These are phyloP conservation scores for Apophysomyces sp. DNA, from an alignment of 371 early-diverging fungal species.

Conservation along the genomic window DNA sequence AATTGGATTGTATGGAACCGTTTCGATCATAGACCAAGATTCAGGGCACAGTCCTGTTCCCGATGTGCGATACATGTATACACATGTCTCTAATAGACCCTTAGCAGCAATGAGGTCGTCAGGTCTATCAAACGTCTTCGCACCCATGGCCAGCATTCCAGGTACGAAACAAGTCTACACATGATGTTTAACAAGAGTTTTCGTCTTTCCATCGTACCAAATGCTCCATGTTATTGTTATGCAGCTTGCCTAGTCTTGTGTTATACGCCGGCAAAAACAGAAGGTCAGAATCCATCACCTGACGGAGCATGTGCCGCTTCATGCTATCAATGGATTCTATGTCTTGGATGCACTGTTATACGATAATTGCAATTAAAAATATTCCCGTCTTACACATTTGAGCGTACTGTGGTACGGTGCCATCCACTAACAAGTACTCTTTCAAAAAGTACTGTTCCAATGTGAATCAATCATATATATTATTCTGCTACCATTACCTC, in stretches of 20 bases:
- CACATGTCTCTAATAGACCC: conserved; percentile 59
- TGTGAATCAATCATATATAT: background rate
- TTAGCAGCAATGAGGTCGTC: conserved; percentile 45
- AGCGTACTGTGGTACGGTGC: conserved; percentile 46
- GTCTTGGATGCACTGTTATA: conserved; percentile 24
- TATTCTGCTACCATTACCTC: conserved; percentile 32
- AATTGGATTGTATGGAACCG: conserved; percentile 19
- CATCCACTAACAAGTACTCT: conserved; percentile 61
- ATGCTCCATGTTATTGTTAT: conserved; percentile 51
- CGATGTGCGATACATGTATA: conserved; percentile 55
- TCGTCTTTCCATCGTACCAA: conserved; percentile 25
- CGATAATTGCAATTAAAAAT: conserved; percentile 4
- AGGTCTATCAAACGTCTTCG: conserved; percentile 48
- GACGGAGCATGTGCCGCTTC: conserved; percentile 50
- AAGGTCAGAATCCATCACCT: conserved; percentile 41
- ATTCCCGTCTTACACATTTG: conserved; percentile 52
- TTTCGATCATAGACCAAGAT: conserved; percentile 23
- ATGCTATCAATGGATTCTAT: conserved; percentile 44
- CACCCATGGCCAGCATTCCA: conserved; percentile 72
- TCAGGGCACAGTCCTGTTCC: conserved; percentile 63
- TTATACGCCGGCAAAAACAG: conserved; percentile 42
- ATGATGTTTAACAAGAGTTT: conserved; percentile 2
- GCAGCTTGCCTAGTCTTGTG: conserved; percentile 17
- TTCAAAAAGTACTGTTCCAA: conserved; percentile 68
- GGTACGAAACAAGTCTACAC: conserved; percentile 65